Percentiles rank a stretch among this genome's conserved stretches.
Conservation (phyloP, 2,329 filamentous ascomycete genomes). For the Xenosphaeropsis pyriputrescens region DNA sequence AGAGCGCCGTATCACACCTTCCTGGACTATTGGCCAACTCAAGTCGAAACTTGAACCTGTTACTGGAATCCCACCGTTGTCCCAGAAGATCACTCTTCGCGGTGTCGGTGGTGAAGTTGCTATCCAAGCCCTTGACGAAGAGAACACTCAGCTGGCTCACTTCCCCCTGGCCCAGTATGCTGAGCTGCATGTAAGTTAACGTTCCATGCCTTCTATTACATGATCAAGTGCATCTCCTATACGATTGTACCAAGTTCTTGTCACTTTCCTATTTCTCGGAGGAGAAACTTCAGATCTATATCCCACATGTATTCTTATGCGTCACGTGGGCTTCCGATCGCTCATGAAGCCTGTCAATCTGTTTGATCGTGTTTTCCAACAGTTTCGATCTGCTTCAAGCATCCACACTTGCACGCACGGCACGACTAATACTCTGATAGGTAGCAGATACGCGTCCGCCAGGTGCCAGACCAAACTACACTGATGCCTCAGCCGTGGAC, state of each 20-base stretch:
- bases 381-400: no score
- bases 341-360: no score
- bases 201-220: no score
- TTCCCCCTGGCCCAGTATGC: conserved; percentile 62
- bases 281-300: no score
- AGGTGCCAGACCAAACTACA: conserved; percentile 63
- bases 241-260: no score
- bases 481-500: conserved; percentile 65
- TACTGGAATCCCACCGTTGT: conserved; percentile 74
- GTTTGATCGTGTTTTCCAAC: no score
- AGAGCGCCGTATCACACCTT: conserved; percentile 81
- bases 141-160: conserved; percentile 44
- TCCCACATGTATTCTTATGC: no score
- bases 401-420: background rate
- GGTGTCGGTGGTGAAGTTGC: conserved; percentile 44
- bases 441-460: conserved; percentile 68
- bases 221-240: no score
- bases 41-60: conserved; percentile 83
- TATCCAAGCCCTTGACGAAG: conserved; percentile 60
- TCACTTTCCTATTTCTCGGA: no score
- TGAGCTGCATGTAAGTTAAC: conserved; percentile 62
- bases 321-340: no score
- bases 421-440: conserved; percentile 26
- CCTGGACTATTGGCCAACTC: conserved; percentile 76
- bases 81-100: conserved; percentile 63